Evolutionary conservation across 2,329 filamentous ascomycete genomes (phyloP), one percentile per base, ranked within the genome.

Genomic region (Diaporthe capsici): DNA sequence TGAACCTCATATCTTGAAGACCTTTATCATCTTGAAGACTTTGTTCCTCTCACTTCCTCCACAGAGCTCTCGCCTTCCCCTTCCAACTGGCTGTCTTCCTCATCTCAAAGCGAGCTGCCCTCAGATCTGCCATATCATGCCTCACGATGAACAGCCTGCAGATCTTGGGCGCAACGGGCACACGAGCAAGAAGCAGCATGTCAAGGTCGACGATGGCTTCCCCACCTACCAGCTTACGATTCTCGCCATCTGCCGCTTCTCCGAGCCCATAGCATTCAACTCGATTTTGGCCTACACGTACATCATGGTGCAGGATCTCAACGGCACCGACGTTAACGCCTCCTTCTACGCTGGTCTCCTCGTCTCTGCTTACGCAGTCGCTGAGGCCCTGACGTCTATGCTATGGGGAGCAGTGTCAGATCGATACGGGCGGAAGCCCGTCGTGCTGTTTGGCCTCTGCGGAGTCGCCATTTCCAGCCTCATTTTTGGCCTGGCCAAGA

Each of bases 271-370:
- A 77, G 85, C 85, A 47, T 86, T 87, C 83, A 85, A 84, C 78
- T 86, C 85, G 12, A 87, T 87, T 78, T 81, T 86, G 58, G 84
- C 85, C 51, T 87, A 87, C 79, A 85, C 84, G 4, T 87, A 83
- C 76, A 81, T 83, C 7, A 86, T 87, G 85, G 84, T 86, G 7
- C 77, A 82, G 72, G 83, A 85, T 67, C 80, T 88, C 55, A 80
- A 84, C 71, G 82, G 80, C 53, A 83, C 80, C 39, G 82, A 84
- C n/a, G 81, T 82, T 22, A 81, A 86, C 47, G 84, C 86, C 22
- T 81, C 84, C 37, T 90, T 91, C 82, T 87, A 87, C 81, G 82
- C 86, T 31, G 88, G 88, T 15, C 85, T 91, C 13, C 81, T 87
- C 12, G 83, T 87, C 31, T 86, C 84, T 15, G 85, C 85, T 20